Evolutionary conservation across 768 basidiomycete genomes (phyloP).

Genomic region (Kondoa subrosea): DNA sequence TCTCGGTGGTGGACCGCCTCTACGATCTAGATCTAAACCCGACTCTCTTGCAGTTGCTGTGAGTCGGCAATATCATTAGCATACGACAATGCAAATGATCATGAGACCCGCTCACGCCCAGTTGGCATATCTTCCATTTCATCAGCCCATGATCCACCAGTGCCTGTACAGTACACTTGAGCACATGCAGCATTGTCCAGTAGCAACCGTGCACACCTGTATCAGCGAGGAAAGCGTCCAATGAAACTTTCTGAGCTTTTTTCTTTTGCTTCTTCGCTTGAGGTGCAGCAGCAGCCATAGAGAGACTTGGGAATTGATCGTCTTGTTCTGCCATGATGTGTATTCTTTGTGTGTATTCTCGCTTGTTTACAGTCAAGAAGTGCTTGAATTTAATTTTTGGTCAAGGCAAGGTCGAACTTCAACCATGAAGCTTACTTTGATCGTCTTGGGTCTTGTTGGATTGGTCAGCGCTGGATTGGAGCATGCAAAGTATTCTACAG

Average conservation of each 20-base stretch:
- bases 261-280: conserved; percentile 65
- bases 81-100: too few species aligned
- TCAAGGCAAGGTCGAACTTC: not conserved
- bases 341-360: not conserved
- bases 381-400: not conserved
- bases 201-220: conserved; percentile 46
- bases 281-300: not conserved
- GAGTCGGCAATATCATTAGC: not conserved
- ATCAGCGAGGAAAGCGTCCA: conserved; percentile 84
- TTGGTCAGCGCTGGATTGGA: conserved; percentile 23
- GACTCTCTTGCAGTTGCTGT: conserved; percentile 1
- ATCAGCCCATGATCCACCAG: conserved; percentile 91
- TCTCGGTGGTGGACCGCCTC: not conserved
- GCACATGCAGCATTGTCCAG: too few species aligned
- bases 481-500: conserved; percentile 21
- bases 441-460: not conserved
- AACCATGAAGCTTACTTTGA: not conserved
- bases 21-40: conserved; percentile 5
- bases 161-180: conserved; percentile 37
- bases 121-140: conserved; percentile 88
- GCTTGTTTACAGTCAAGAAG: not conserved
- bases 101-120: conserved; percentile 75
- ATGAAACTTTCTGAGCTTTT: conserved; percentile 60
- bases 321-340: conserved; percentile 4
- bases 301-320: not conserved